Conservation (phyloP, 2,329 filamentous ascomycete genomes). For the Fusarium nygamai region DNA sequence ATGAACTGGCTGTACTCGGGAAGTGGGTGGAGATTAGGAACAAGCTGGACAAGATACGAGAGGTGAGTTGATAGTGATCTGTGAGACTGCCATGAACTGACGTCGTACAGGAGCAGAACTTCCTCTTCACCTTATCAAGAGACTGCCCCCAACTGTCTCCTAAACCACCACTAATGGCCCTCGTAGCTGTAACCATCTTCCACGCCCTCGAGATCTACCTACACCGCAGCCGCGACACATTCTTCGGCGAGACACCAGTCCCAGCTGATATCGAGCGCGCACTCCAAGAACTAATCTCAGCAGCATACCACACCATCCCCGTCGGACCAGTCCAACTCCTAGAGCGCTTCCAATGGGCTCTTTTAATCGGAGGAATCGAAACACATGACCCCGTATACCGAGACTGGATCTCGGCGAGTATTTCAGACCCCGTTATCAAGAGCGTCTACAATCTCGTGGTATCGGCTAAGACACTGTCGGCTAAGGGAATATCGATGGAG, state of each 20-base stretch:
- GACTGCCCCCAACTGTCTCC: background rate
- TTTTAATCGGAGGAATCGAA: conserved; percentile 30
- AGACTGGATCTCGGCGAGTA: conserved; percentile 32
- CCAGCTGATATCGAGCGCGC: background rate
- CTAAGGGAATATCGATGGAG: background rate
- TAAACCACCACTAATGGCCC: background rate
- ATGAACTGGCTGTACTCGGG: background rate
- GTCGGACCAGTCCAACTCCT: conserved; percentile 1
- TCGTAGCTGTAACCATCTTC: background rate
- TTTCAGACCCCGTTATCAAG: conserved; percentile 36
- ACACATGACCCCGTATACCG: conserved; percentile 29
- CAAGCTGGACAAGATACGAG: background rate
- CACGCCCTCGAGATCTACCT: conserved; percentile 7
- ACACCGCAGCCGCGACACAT: background rate
- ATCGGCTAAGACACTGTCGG: conserved; percentile 17
- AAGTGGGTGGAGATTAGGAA: background rate
- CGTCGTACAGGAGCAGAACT: background rate
- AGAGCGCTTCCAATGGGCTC: conserved; percentile 10
- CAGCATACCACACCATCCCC: conserved; percentile 6
- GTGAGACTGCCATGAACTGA: accelerated
- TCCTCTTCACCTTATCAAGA: background rate
- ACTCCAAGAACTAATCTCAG: background rate
- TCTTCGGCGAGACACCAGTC: background rate
- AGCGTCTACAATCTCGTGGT: background rate
- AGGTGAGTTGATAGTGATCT: background rate